phyloP scores from a whole-genome alignment of 108 stramenopile genomes.

The Thalassiosira profunda region DNA sequence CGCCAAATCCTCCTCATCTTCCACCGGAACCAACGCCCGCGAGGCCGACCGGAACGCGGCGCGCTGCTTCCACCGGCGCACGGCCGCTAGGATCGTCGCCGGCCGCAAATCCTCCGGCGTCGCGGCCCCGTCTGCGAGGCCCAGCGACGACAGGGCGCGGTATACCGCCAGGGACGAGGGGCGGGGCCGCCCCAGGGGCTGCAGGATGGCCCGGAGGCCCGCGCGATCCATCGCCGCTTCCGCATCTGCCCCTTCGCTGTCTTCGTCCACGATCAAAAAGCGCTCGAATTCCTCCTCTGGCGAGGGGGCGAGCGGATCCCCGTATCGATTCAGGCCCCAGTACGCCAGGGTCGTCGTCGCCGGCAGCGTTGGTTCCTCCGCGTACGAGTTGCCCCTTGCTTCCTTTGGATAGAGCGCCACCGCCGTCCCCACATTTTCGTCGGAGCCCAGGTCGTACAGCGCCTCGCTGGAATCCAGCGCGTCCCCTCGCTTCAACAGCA shows the following conservation, averaged over 20 bases:
- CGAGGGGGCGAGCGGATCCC: neutral
- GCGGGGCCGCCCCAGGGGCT: slow-evolving; percentile 39
- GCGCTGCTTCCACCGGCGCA: slow-evolving; percentile 45
- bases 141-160: slow-evolving; percentile 28
- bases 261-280: neutral
- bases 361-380: slow-evolving; percentile 16
- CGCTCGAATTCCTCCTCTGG: slow-evolving; percentile 44
- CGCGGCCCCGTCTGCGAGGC: slow-evolving; percentile 8
- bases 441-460: slow-evolving; percentile 4
- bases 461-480: neutral
- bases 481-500: slow-evolving; percentile 12
- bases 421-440: neutral
- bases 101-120: slow-evolving; percentile 13
- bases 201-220: slow-evolving; percentile 32
- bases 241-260: slow-evolving; percentile 2
- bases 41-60: slow-evolving; percentile 10
- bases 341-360: slow-evolving; percentile 15
- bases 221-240: slow-evolving; percentile 35
- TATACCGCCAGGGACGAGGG: slow-evolving; percentile 32
- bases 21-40: neutral
- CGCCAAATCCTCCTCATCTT: neutral
- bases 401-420: slow-evolving; percentile 26
- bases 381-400: neutral
- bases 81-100: slow-evolving; percentile 24
- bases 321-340: slow-evolving; percentile 25